Evolutionary conservation across 306 rosid genomes (phyloP).

Genomic region (Quercus berberidifolia): DNA sequence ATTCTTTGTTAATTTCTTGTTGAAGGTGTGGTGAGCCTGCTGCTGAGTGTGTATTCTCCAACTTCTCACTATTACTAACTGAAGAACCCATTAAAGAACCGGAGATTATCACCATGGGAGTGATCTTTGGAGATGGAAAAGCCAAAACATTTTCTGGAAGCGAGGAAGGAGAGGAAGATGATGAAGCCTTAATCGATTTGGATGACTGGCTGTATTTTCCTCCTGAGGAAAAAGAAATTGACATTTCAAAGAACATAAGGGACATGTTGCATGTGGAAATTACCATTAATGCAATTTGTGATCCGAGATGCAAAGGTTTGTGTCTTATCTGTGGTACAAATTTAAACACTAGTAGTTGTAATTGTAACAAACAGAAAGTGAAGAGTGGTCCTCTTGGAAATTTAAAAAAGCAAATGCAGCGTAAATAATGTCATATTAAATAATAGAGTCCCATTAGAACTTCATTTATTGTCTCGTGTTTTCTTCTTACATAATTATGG

Average conservation of each 20-base stretch:
- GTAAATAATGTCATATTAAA: not conserved
- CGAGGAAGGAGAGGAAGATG: constrained; percentile 40
- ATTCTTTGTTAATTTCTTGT: constrained; percentile 8
- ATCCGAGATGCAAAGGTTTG: constrained; percentile 68
- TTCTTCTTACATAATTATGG: not conserved
- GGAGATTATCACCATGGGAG: constrained; percentile 57
- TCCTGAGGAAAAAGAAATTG: constrained; percentile 57
- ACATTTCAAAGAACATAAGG: constrained; percentile 86
- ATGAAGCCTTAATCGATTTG: constrained; percentile 46
- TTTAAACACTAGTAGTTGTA: constrained; percentile 62
- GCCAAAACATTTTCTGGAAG: constrained; percentile 14
- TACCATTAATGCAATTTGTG: constrained; percentile 60
- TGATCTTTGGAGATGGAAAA: constrained; percentile 48
- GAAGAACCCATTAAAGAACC: constrained; percentile 73
- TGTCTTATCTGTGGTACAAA: constrained; percentile 78
- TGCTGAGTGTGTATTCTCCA: constrained; percentile 67
- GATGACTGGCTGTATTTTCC: constrained; percentile 82
- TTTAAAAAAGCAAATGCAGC: constrained; percentile 62
- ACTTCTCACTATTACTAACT: constrained; percentile 64
- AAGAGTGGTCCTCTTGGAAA: constrained; percentile 66
- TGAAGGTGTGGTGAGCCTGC: constrained; percentile 76
- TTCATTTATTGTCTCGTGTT: not conserved
- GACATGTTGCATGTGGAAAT: constrained; percentile 87
- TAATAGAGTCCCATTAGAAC: not conserved
- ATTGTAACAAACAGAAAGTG: constrained; percentile 45